phyloP scores from a whole-genome alignment of 208 protist genomes.

The Trypanosoma grayi region DNA sequence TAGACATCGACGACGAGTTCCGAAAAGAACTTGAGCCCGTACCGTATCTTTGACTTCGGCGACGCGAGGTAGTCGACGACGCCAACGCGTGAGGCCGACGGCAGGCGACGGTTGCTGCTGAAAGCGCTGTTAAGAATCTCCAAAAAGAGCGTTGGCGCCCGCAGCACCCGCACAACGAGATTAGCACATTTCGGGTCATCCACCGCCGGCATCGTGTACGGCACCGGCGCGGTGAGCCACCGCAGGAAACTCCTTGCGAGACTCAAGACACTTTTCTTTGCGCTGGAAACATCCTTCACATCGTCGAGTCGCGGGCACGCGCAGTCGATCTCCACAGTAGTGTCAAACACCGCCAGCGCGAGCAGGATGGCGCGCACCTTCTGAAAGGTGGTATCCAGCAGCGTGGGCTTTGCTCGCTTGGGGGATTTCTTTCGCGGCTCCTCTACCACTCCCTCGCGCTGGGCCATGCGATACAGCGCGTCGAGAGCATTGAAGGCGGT shows the following conservation, averaged over 20 bases:
- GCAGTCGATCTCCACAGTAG: slow-evolving; percentile 35
- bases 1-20: slow-evolving; percentile 62
- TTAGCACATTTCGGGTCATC: slow-evolving; percentile 29
- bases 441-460: slow-evolving; percentile 14
- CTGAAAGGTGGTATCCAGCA: background rate
- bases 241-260: slow-evolving; percentile 37
- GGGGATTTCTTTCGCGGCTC: background rate
- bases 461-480: slow-evolving; percentile 27
- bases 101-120: slow-evolving; percentile 54
- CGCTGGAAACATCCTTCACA: slow-evolving; percentile 5
- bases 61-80: slow-evolving; percentile 56
- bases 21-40: slow-evolving; percentile 54
- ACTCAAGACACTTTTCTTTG: slow-evolving; percentile 23
- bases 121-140: slow-evolving; percentile 58
- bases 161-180: slow-evolving; percentile 26
- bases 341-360: slow-evolving; percentile 39
- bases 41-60: slow-evolving; percentile 56
- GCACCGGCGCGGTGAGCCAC: slow-evolving; percentile 29
- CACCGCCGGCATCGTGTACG: slow-evolving; percentile 21
- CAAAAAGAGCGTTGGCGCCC: slow-evolving; percentile 42
- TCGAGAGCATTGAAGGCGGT: slow-evolving; percentile 29
- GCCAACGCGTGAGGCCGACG: slow-evolving; percentile 39
- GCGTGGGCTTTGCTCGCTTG: background rate
- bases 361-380: slow-evolving; percentile 36
- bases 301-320: slow-evolving; percentile 24